These are phyloP conservation scores for Astrothelium macrocarpum DNA, from an alignment of 495 filamentous ascomycete species.

Conservation along the genomic window DNA sequence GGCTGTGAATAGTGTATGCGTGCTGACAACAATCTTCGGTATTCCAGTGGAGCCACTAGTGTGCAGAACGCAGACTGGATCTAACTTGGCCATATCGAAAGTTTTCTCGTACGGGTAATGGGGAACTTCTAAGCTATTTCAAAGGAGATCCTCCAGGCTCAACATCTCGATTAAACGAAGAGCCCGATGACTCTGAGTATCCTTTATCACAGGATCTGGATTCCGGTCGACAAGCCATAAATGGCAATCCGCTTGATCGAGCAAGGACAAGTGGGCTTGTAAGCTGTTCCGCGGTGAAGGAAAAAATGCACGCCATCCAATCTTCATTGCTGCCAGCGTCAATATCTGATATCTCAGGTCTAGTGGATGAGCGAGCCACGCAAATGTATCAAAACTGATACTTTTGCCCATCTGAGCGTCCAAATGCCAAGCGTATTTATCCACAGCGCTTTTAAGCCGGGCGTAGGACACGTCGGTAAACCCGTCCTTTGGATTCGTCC, in stretches of 20 bases:
- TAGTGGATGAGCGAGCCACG: background rate
- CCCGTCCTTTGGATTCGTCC: background rate
- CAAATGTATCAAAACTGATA: background rate
- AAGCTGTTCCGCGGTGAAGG: background rate
- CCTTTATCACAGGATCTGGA: background rate
- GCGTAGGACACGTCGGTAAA: background rate
- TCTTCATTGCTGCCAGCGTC: background rate
- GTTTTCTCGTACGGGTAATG: conserved; percentile 20
- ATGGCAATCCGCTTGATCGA: background rate
- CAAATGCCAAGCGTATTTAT: background rate
- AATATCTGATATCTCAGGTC: conserved; percentile 3
- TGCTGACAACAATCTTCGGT: conserved; percentile 20
- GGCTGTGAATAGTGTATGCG: background rate
- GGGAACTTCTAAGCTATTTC: conserved; percentile 1
- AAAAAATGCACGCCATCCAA: background rate
- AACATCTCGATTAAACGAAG: background rate
- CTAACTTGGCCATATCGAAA: conserved; percentile 23
- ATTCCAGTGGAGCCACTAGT: conserved; percentile 27
- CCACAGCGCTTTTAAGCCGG: background rate
- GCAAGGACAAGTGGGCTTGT: conserved; percentile 1
- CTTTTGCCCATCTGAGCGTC: background rate
- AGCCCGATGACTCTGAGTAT: background rate
- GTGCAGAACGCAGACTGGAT: conserved; percentile 27
- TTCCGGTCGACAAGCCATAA: background rate
- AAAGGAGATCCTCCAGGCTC: background rate